A percentile compares a stretch with the other conserved stretches of the same genome.
Conservation (phyloP, 2,329 filamentous ascomycete species). For the Cladosporium sp. region DNA sequence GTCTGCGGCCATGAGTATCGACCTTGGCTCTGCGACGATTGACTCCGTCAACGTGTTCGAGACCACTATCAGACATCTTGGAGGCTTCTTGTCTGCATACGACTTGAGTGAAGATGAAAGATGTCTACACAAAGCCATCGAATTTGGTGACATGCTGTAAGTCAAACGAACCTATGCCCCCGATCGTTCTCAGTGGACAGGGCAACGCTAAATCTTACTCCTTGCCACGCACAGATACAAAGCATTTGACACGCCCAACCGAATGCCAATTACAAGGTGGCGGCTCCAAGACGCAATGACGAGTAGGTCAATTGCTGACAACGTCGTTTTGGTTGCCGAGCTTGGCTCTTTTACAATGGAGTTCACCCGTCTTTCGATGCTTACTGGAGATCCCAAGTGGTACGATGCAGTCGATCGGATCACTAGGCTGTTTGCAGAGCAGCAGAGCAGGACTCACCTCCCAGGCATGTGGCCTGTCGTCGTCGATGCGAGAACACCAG, state of each 20-base stretch:
- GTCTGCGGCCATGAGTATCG: slow-evolving; percentile 36
- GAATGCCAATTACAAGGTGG: slow-evolving; percentile 43
- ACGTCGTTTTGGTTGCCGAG: slow-evolving; percentile 39
- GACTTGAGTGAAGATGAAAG: slow-evolving; percentile 31
- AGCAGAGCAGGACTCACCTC: slow-evolving; percentile 38
- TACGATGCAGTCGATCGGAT: slow-evolving; percentile 42
- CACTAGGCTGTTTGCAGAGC: slow-evolving; percentile 35
- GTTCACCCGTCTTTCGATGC: slow-evolving; percentile 41
- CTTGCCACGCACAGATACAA: slow-evolving; percentile 23
- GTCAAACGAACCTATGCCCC: no score
- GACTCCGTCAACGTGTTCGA: slow-evolving; percentile 44
- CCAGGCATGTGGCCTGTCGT: slow-evolving; percentile 45
- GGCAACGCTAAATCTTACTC: no score
- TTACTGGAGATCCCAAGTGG: slow-evolving; percentile 40
- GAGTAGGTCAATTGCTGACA: slow-evolving; percentile 36
- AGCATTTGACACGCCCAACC: slow-evolving; percentile 42
- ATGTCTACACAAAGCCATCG: slow-evolving; percentile 31
- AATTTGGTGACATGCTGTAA: slow-evolving; percentile 37
- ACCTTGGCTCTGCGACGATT: slow-evolving; percentile 35
- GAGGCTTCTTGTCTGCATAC: slow-evolving; percentile 32
- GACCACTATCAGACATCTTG: slow-evolving; percentile 41
- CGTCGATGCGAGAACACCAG: slow-evolving; percentile 35
- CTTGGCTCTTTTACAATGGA: slow-evolving; percentile 44
- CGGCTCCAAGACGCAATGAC: slow-evolving; percentile 33
- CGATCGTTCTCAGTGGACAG: no score